Base-by-base conservation (phyloP, 305 asterid genomes). In the Rubia balearica region DNA sequence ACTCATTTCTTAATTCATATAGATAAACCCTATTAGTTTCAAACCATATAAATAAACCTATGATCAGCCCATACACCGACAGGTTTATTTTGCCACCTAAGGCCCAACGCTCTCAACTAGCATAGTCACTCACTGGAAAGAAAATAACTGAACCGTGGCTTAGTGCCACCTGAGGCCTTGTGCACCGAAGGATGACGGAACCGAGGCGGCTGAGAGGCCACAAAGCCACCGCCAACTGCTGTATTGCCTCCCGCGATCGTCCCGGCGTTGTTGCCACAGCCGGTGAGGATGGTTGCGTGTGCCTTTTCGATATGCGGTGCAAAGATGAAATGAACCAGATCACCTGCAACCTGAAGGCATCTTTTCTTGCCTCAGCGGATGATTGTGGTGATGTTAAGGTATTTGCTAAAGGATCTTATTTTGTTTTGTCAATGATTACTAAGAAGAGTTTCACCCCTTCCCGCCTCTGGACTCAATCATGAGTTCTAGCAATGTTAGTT, bases 361-460 rank as follows among this genome's bases (percentile, higher is more conserved):
- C 92, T 8, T 91, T 89, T 81, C 85, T 93, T 65, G 98, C 97
- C 75, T 89, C 96, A 27, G 96, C 96, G 49, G 96, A 93, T 82
- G 98, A 91, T 85, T 72, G 86, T 68, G 98, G 98, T 80, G 96
- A 91, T 79, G 89, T 89, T 46, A 94, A 94, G 98, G 98, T 94
- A 82, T 67, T 57, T 36, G 69, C 72, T 69, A 36, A 43, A 30
- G 45, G 24, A 21, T 33, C 14, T 40, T 36, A 53, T 45, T 68
- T 53, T 68, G 19, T 8, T 8, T n/a, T 24, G 13, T 69, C 51
- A n/a, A 33, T 5, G 22, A 8, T 55, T 38, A n/a, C 17, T 3
- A 49, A 40, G 70, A 66, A 22, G 17, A 30, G 24, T 11, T 51
- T 2, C 36, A 8, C n/a, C 41, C 16, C n/a, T n/a, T 68, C 7